Evolutionary conservation across 2,329 filamentous ascomycete species (phyloP), one percentile per base, ranked within the genome.

Genomic region (Macroventuria anomochaeta): DNA sequence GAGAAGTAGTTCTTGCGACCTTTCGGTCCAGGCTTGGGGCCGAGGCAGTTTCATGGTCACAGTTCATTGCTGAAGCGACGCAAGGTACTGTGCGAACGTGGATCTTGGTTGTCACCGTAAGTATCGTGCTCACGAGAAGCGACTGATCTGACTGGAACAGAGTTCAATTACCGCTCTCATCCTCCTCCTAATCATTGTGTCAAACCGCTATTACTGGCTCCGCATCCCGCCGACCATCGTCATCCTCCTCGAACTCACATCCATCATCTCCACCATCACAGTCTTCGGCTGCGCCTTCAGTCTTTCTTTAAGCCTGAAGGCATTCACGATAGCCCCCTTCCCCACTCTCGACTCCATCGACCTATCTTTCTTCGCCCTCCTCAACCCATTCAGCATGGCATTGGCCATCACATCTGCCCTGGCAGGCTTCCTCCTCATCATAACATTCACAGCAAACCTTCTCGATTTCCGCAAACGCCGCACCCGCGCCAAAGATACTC

Each of bases 261-360:
- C 61, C 13, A 55, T 52, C 21, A 48, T 59, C 43, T 38, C 41
- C 29, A 58, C 57, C 32, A 53, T 38, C 13, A 43, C 40, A 7
- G 51, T 55, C 18, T 63, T 67, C 37, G 61, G 47, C 23, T 41
- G 53, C 18, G 53, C 63, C 4, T 49, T 67, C 7, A 55, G 41
- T 15, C 39, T 62, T 15, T 37, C 58, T 3, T 12, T 64, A 5
- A 56, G 51, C 17, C 33, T 63, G 10, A 38, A 42, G 0, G 36
- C 53, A 7, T 26, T 53, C 20, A 54, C 5, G 7, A 40, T 48
- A 7, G 51, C 31, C 2, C 29, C 20, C 7, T 49, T 62, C 21
- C 48, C 59, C 10, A 36, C 59, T 0, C 36, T 50, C 6, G 33
- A 57, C 2, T 63, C 61, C 5, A 7, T 47, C 1, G 61, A 62